Evolutionary conservation across 768 basidiomycete genomes (phyloP), one percentile per base, ranked within the genome.

Genomic region (Termitomyces sp.): DNA sequence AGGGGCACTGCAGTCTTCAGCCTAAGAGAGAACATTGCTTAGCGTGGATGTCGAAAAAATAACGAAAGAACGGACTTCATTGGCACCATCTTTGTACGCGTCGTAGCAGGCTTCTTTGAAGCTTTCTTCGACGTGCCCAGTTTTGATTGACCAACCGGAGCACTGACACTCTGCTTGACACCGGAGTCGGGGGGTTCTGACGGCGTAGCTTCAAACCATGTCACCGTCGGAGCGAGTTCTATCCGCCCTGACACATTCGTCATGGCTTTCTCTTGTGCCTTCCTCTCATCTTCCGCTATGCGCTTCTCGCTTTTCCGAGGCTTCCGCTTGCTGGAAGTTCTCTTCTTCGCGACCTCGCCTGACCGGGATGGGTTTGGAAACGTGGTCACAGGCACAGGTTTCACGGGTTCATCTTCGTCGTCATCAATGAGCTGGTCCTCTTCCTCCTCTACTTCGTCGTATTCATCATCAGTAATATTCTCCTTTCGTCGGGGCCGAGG

Each of bases 371-470:
- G 42, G 27, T 66, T 58, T 5, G 69, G 57, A 23, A 70, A 68
- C 25, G 67, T 58, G 27, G 68, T 61, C 29, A 65, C 62, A 51
- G 73, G 71, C 23, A 73, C 63, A 11, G 72, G 68, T 54, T 71
- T 72, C 57, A 65, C 59, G 21, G 66, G 56, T 37, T 68, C 65
- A 32, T 71, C 71, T 38, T 73, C 69, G 48, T 87, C 69, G 49
- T 87, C 89, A 69, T 92, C 89, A 62, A 90, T 86, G 62, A 91
- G 81, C 63, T 90, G 84, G 73, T 92, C 89, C 71, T 90, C 87
- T 68, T 89, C 83, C 42, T 85, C 83, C 35, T 89, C 87, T 0
- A 81, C 81, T 32, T 88, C 86, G 8, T 82, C 85, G 11, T 81
- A 81, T 16, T 77, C 81, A 34, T 85, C 85, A 23, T 83, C 82